Conservation (phyloP, 2,329 filamentous ascomycete genomes). For the Colletotrichum gloeosporioides region DNA sequence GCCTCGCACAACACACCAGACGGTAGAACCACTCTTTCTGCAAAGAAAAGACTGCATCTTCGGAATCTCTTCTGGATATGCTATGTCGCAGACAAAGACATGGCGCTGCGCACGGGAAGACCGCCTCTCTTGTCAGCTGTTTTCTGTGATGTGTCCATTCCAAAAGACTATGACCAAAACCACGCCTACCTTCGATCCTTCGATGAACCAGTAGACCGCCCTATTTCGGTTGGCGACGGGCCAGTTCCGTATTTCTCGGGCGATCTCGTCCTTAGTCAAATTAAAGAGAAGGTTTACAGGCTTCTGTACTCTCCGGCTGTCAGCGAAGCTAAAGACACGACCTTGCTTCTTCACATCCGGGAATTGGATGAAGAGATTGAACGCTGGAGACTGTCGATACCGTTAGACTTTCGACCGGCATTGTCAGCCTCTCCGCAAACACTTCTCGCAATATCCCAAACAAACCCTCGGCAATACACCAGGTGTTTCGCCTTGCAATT, state of each 20-base stretch:
- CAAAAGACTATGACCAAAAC: not conserved
- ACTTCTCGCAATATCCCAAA: not conserved
- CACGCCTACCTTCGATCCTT: not conserved
- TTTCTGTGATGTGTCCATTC: not conserved
- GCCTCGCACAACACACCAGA: not conserved
- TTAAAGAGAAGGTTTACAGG: not conserved
- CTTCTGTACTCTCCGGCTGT: not conserved
- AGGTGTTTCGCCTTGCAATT: constrained; percentile 17
- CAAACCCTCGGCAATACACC: not conserved
- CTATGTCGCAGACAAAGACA: constrained; percentile 32
- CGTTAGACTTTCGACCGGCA: constrained; percentile 2
- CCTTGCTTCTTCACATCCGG: constrained; percentile 27
- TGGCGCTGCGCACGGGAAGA: constrained; percentile 25
- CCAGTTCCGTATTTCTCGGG: not conserved
- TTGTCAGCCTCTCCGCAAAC: not conserved
- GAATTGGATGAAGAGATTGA: constrained; percentile 36
- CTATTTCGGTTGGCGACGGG: accelerated
- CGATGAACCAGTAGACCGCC: not conserved
- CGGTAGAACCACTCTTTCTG: not conserved
- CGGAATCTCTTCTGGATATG: constrained; percentile 30
- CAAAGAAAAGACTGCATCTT: not conserved
- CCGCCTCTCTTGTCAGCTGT: constrained; percentile 21
- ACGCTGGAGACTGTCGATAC: constrained; percentile 33
- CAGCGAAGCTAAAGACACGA: not conserved
- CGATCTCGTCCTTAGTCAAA: not conserved